These are phyloP conservation scores for Stentor roeselii DNA, from an alignment of 73 alveolate species.

Conservation along the genomic window DNA sequence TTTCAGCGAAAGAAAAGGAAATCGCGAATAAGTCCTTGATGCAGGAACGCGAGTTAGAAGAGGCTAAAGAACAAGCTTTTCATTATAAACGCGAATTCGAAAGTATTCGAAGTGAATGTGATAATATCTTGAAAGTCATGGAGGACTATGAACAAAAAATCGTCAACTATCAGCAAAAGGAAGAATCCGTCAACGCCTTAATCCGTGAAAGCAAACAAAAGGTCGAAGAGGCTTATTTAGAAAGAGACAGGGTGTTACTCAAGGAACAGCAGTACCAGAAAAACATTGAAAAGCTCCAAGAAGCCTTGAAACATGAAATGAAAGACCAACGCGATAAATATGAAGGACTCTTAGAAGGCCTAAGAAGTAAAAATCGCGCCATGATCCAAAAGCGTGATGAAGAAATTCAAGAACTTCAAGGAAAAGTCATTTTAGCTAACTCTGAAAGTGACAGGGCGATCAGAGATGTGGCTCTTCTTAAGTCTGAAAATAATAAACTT, in stretches of 20 bases:
- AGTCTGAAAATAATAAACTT: slow-evolving; percentile 27
- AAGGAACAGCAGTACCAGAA: slow-evolving; percentile 58
- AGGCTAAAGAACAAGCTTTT: slow-evolving; percentile 36
- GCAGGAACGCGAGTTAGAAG: slow-evolving; percentile 44
- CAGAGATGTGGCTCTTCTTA: slow-evolving; percentile 37
- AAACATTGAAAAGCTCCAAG: slow-evolving; percentile 50
- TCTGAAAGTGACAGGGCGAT: slow-evolving; percentile 9
- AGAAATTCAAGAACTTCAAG: slow-evolving; percentile 45
- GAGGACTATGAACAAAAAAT: slow-evolving; percentile 53
- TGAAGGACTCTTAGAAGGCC: slow-evolving; percentile 40
- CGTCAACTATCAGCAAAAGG: slow-evolving; percentile 49
- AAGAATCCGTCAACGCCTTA: slow-evolving; percentile 32
- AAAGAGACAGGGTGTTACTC: slow-evolving; percentile 49
- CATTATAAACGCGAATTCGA: slow-evolving; percentile 36
- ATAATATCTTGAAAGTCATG: slow-evolving; percentile 43
- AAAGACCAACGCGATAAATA: slow-evolving; percentile 47
- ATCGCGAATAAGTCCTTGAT: slow-evolving; percentile 7
- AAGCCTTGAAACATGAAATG: slow-evolving; percentile 35
- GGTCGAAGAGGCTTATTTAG: slow-evolving; percentile 57
- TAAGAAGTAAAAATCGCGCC: slow-evolving; percentile 46
- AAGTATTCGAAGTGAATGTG: slow-evolving; percentile 39
- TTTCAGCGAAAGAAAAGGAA: slow-evolving; percentile 22
- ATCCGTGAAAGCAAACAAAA: slow-evolving; percentile 49
- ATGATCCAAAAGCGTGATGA: slow-evolving; percentile 48
- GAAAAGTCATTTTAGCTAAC: slow-evolving; percentile 18